Percentiles rank a stretch among this genome's conserved stretches.
Conservation (phyloP, 2,329 filamentous ascomycete genomes). For the Fusarium nodosum region DNA sequence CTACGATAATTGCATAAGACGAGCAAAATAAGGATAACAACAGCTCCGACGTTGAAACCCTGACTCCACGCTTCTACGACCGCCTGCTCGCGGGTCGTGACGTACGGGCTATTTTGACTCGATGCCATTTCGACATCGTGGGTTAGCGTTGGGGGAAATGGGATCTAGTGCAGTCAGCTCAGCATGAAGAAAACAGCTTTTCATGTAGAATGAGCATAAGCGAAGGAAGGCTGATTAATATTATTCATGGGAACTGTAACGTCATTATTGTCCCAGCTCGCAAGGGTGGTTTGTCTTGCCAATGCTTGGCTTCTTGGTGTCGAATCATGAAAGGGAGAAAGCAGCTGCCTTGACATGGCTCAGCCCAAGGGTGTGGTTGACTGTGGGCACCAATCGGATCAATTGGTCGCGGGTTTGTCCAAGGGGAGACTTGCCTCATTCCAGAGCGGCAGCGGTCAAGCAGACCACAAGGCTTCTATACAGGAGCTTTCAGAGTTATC, state of each 20-base stretch:
- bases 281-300: constrained; percentile 9
- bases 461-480: too few relatives aligned
- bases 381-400: constrained; percentile 23
- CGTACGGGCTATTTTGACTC: constrained; percentile 19
- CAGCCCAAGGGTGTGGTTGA: neutral
- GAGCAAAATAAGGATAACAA: constrained; percentile 19
- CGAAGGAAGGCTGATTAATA: constrained; percentile 12
- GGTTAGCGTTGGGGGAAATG: neutral
- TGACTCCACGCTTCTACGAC: constrained; percentile 37
- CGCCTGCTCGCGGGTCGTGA: constrained; percentile 28
- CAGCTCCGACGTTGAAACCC: constrained; percentile 26
- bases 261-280: constrained; percentile 16
- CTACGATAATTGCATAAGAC: constrained; percentile 33
- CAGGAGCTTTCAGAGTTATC: too few relatives aligned
- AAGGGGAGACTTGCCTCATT: too few relatives aligned
- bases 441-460: too few relatives aligned
- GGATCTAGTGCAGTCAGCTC: neutral
- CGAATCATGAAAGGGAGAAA: constrained; percentile 34
- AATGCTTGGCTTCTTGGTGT: constrained; percentile 19
- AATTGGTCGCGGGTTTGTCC: too few relatives aligned
- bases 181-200: neutral
- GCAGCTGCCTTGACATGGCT: constrained; percentile 28
- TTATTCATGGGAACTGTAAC: constrained; percentile 1
- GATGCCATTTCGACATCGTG: constrained; percentile 28
- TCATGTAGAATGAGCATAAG: neutral